Evolutionary conservation across 768 basidiomycete genomes (phyloP).

Genomic region (Leccinum fibrillosum): DNA sequence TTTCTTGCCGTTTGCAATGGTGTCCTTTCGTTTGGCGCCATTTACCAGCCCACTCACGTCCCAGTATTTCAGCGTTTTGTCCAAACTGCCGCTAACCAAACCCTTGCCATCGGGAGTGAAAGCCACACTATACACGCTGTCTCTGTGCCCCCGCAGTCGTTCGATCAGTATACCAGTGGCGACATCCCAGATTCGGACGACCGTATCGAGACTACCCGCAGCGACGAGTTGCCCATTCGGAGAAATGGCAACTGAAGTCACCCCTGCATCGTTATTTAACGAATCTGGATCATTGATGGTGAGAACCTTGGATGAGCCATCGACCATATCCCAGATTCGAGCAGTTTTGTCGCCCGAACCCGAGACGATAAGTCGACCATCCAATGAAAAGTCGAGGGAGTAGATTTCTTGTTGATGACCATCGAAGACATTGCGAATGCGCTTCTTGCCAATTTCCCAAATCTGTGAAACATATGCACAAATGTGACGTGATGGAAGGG

Average conservation of each 20-base stretch:
- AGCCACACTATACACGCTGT: constrained; percentile 85
- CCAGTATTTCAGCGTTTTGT: constrained; percentile 88
- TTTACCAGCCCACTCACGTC: constrained; percentile 49
- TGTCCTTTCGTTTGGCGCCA: constrained; percentile 33
- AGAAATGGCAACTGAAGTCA: constrained; percentile 77
- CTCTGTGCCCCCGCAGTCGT: constrained; percentile 71
- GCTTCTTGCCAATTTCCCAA: constrained; percentile 85
- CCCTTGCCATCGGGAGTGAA: constrained; percentile 91
- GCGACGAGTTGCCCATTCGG: constrained; percentile 67
- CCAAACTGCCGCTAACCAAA: constrained; percentile 87
- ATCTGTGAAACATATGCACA: constrained; percentile 49
- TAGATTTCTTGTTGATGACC: constrained; percentile 95
- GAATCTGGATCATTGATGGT: constrained; percentile 48
- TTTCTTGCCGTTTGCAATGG: constrained; percentile 43
- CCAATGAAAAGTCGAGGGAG: constrained; percentile 86
- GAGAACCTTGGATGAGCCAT: constrained; percentile 32
- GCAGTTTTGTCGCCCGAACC: constrained; percentile 79
- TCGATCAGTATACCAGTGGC: constrained; percentile 63
- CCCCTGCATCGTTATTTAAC: constrained; percentile 55
- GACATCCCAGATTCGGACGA: constrained; percentile 82
- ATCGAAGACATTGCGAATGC: constrained; percentile 76
- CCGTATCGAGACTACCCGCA: constrained; percentile 70
- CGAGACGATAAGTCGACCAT: constrained; percentile 83
- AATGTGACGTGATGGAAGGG: neutral
- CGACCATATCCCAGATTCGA: constrained; percentile 65